Conservation (phyloP, 306 rosid species). For the Echinosophora koreensis region DNA sequence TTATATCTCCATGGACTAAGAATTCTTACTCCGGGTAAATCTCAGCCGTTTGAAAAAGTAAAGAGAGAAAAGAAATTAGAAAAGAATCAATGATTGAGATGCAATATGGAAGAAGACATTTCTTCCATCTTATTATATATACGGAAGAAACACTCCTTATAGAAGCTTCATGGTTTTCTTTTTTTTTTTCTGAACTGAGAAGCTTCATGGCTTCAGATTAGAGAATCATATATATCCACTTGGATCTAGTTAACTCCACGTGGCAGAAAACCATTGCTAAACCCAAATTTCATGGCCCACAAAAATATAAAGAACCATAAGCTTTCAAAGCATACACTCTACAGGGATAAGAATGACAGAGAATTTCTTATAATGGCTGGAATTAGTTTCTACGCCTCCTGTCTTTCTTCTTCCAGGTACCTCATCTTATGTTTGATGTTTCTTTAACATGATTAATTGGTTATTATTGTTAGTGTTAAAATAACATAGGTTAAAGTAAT, state of each 20-base stretch:
- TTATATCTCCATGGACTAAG: too few species aligned
- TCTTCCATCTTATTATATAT: not conserved
- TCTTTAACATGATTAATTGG: constrained; percentile 15
- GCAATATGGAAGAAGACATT: not conserved
- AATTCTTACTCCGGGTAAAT: too few species aligned
- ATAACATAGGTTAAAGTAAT: too few species aligned
- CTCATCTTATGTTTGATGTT: constrained; percentile 13
- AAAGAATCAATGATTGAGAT: not conserved
- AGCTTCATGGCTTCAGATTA: constrained; percentile 4
- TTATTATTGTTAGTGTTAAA: not conserved
- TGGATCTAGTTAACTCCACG: constrained; percentile 49
- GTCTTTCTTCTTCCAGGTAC: constrained; percentile 69
- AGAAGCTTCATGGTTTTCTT: not conserved
- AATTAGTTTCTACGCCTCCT: constrained; percentile 55
- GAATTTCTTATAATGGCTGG: constrained; percentile 67
- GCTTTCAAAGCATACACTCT: constrained; percentile 21
- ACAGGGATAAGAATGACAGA: constrained; percentile 14
- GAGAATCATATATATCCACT: constrained; percentile 44
- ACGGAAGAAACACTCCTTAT: not conserved
- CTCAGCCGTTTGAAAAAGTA: too few species aligned
- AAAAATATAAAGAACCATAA: not conserved
- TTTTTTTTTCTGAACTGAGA: not conserved
- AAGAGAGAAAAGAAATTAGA: not conserved
- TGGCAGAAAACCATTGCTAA: constrained; percentile 66
- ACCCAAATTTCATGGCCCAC: constrained; percentile 70